Conservation (phyloP, 169 alveolate species). For the Theileria equi region DNA sequence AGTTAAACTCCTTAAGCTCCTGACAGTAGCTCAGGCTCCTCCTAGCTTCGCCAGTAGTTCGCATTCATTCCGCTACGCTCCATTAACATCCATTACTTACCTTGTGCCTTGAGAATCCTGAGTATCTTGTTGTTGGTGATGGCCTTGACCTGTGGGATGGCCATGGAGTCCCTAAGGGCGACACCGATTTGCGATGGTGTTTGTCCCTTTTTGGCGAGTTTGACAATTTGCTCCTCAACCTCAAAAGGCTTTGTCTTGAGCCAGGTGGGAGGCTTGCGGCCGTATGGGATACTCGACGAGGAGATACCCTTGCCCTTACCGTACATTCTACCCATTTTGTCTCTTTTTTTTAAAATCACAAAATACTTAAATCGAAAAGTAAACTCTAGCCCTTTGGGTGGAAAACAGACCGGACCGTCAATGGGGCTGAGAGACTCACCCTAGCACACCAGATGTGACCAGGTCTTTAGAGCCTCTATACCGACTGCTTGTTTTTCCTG, state of each 20-base stretch:
- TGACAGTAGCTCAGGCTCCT: neutral
- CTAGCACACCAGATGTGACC: too few species aligned
- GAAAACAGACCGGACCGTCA: neutral
- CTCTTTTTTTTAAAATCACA: constrained; percentile 5
- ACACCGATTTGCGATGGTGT: constrained; percentile 98
- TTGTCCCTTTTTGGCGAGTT: constrained; percentile 97
- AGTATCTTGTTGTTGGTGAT: constrained; percentile 95
- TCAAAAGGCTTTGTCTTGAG: constrained; percentile 91
- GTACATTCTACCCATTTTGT: constrained; percentile 89
- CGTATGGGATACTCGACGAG: constrained; percentile 94
- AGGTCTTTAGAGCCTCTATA: neutral
- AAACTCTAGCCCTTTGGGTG: too few species aligned
- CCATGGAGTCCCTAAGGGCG: constrained; percentile 95
- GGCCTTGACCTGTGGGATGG: constrained; percentile 94
- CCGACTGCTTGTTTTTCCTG: too few species aligned
- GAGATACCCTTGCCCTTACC: constrained; percentile 89
- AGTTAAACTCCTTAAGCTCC: neutral
- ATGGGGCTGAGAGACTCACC: too few species aligned
- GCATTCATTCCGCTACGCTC: neutral
- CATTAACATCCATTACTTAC: constrained; percentile 49
- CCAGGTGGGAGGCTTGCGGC: constrained; percentile 97
- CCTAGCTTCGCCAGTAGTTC: neutral
- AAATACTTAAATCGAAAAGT: neutral
- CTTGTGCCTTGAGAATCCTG: constrained; percentile 93
- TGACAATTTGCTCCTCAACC: constrained; percentile 90